Conservation (phyloP, 164 flowering plant genomes). For the Magnolia officinalis region DNA sequence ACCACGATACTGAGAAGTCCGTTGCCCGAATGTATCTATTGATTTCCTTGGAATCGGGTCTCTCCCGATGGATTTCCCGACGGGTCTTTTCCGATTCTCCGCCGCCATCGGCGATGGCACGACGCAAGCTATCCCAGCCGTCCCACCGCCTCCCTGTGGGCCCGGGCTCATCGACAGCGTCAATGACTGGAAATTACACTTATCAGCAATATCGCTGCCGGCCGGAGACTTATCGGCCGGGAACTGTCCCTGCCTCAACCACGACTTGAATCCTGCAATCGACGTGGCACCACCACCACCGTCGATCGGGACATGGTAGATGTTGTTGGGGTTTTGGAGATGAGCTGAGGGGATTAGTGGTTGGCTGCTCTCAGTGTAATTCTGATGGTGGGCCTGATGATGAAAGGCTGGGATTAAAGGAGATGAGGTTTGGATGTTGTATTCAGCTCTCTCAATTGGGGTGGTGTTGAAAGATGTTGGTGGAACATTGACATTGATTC, state of each 20-base stretch:
- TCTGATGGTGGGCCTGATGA: slow-evolving; percentile 3
- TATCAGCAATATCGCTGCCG: slow-evolving; percentile 2
- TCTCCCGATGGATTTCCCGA: slow-evolving; percentile 24
- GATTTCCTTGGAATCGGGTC: slow-evolving; percentile 67
- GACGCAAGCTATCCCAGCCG: neutral
- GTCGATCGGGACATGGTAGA: slow-evolving; percentile 27
- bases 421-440: slow-evolving; percentile 18
- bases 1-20: slow-evolving; percentile 88
- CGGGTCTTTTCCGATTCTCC: slow-evolving; percentile 36
- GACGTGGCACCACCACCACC: slow-evolving; percentile 28
- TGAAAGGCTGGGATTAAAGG: slow-evolving; percentile 15
- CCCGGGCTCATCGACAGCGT: slow-evolving; percentile 48
- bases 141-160: slow-evolving; percentile 12
- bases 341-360: slow-evolving; percentile 18
- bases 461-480: slow-evolving; percentile 23
- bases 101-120: slow-evolving; percentile 11
- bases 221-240: slow-evolving; percentile 17
- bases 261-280: slow-evolving; percentile 55
- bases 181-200: slow-evolving; percentile 28
- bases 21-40: slow-evolving; percentile 79
- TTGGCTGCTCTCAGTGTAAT: slow-evolving; percentile 8
- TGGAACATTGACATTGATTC: slow-evolving; percentile 49
- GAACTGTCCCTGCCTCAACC: slow-evolving; percentile 46
- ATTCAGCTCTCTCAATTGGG: slow-evolving; percentile 13
- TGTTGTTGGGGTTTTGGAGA: slow-evolving; percentile 11